Base-by-base conservation (phyloP, 1,139 yeast species). In the Yamadazyma conglobata region DNA sequence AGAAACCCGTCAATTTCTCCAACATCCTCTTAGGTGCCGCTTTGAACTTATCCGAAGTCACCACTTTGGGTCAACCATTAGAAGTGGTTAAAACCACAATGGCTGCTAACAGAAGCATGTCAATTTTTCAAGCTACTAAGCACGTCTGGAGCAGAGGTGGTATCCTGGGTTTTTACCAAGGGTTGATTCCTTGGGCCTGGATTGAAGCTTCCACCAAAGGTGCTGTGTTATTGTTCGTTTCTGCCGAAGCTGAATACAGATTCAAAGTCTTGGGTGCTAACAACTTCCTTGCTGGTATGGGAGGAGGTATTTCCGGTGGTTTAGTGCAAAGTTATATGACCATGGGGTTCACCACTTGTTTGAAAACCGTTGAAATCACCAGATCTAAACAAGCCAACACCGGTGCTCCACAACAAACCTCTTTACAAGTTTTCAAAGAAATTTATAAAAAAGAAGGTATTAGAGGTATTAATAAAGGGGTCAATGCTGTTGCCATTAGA, bases 151-250 rank as follows among this genome's bases (percentile, higher is more conserved):
- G 91, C 15, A 79, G 98, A 52, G 98, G 98, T 40, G 98, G 97
- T 32, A 49, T 82, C 15, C 57, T 76, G 17, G 98, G 96, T 0
- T 91, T 89, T 62, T 91, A 89, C 64, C 98, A 91, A 58, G 98
- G 98, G 15, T 71, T 91, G 56, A 89, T 91, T 43, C 98, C 98
- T 24, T 91, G 98, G 98, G 98, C 97, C 3, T 89, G 97, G 96
- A 84, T 91, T 47, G 98, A 91, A 61, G 98, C 96, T n/a, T 84
- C 95, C 14, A 91, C 98, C 27, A 91, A 91, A 58, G 98, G 98
- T 55, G 97, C 97, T 4, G 96, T 89, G n/a, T 70, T 91, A 38
- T 70, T 91, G 47, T 93, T 91, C 48, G 96, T 89, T 15, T 81
- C 95, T 30, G 79, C 95, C 20, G 98, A 91, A 55, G 83, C 88